These are phyloP conservation scores for Avicennia marina DNA, from an alignment of 257 asterid species.

Conservation along the genomic window DNA sequence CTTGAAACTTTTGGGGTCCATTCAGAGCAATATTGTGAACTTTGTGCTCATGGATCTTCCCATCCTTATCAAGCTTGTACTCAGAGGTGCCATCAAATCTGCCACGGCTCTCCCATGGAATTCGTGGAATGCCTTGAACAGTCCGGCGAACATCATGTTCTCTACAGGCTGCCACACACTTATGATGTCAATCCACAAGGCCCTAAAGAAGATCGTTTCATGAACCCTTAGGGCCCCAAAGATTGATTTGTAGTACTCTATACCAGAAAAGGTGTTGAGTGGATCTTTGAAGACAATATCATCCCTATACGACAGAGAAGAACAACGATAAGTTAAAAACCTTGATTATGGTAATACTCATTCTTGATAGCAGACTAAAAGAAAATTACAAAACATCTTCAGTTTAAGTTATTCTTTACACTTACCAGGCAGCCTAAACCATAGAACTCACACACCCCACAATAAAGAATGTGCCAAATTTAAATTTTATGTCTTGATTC, in stretches of 20 bases:
- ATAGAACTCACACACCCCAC: too few species aligned
- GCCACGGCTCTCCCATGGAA: constrained; percentile 91
- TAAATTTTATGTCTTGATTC: too few species aligned
- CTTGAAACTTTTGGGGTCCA: constrained; percentile 72
- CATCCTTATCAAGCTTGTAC: constrained; percentile 94
- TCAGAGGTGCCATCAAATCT: constrained; percentile 97
- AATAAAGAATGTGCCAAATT: too few species aligned
- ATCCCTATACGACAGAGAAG: constrained; percentile 36
- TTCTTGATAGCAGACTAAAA: too few species aligned
- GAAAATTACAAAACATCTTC: too few species aligned
- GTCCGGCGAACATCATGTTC: constrained; percentile 91
- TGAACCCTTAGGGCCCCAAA: constrained; percentile 65
- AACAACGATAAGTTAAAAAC: constrained; percentile 6
- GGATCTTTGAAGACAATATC: constrained; percentile 71
- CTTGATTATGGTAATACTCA: too few species aligned
- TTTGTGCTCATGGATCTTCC: constrained; percentile 90
- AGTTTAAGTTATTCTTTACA: too few species aligned
- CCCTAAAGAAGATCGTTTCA: constrained; percentile 71
- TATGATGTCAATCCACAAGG: constrained; percentile 80
- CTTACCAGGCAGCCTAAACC: too few species aligned
- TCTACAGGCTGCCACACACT: constrained; percentile 99
- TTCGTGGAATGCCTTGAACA: constrained; percentile 81
- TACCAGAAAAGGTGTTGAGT: constrained; percentile 53
- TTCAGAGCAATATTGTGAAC: constrained; percentile 88
- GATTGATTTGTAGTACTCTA: constrained; percentile 61